Evolutionary conservation across 305 asterid species (phyloP).

Genomic region (Salvia sclarea): DNA sequence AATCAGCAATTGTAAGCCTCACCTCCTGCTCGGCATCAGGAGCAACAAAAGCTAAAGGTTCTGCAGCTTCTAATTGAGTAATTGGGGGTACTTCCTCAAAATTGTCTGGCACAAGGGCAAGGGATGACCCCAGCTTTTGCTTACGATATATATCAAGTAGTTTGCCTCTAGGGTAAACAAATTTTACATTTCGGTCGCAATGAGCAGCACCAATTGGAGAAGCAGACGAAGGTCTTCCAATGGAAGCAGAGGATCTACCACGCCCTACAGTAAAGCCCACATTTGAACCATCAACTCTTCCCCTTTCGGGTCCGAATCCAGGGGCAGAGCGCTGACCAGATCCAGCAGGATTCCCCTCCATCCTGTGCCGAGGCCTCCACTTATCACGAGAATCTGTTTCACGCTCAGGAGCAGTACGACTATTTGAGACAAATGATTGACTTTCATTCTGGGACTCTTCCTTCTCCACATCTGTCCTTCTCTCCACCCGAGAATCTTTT

Average conservation of each 20-base stretch:
- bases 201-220: conserved; percentile 57
- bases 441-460: conserved; percentile 66
- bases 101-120: conserved; percentile 51
- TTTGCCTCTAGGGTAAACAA: conserved; percentile 87
- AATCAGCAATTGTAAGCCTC: conserved; percentile 28
- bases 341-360: conserved; percentile 76
- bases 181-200: conserved; percentile 50
- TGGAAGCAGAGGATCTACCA: conserved; percentile 62
- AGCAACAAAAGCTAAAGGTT: conserved; percentile 84
- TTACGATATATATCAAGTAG: conserved; percentile 87
- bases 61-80: conserved; percentile 52
- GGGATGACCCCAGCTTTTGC: conserved; percentile 55
- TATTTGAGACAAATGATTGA: conserved; percentile 54
- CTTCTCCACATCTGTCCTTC: conserved; percentile 70
- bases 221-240: conserved; percentile 49
- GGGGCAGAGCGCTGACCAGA: conserved; percentile 87
- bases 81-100: conserved; percentile 68
- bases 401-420: conserved; percentile 71
- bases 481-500: conserved; percentile 75
- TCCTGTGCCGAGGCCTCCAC: conserved; percentile 98
- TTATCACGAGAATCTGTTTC: conserved; percentile 94
- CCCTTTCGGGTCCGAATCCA: conserved; percentile 89
- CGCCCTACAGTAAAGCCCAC: conserved; percentile 90
- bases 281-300: conserved; percentile 68
- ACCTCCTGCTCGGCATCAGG: conserved; percentile 92